Base-by-base conservation (phyloP, 2,329 filamentous ascomycete genomes). In the Leptographium lundbergii region DNA sequence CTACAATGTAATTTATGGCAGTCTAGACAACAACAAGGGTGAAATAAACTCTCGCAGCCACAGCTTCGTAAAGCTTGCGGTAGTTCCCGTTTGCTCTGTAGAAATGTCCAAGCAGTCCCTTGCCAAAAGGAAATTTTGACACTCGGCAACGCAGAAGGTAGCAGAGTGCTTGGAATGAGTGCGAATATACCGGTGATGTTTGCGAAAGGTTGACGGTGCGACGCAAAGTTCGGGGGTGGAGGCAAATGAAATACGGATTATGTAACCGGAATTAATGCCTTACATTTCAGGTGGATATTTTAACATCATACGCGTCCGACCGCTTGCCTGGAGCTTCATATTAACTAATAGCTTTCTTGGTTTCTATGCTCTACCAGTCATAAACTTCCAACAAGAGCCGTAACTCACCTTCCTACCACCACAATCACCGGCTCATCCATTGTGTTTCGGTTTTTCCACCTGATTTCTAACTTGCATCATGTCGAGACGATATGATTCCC, bases 401-500 rank as follows among this genome's bases (percentile, higher is more conserved):
- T 55, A 24, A 45, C 36, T n/a, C 29, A 47, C 3, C 6, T 14
- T 3, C 29, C 29, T 54, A 36, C 36, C 10, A n/a, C 19, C 29
- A 39, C 47, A 25, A 42, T 13, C 53, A 56, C 22, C 17, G 14
- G 10, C 54, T 24, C 54, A n/a, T 29, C 13, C 5, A 25, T 19
- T 13, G 3, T 10, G n/a, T 9, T 13, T 22, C 54, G 57, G 55
- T 34, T 19, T 19, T 32, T 57, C 67, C 14, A 19, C 14, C 14
- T 39, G 36, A 19, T 39, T 19, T 3, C 19, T 45, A 45, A 17
- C n/a, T 45, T 56, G 24, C 75, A 79, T 67, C 75, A 96, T 96
- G 91, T 95, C 91, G 74, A 88, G 91, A 78, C 87, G 91, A 80
- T 96, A 96, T 79, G 91, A 96, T 85, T 95, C 91, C 70, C 85